Evolutionary conservation across 2,329 filamentous ascomycete species (phyloP).

Genomic region (Calonectria fujianensis): DNA sequence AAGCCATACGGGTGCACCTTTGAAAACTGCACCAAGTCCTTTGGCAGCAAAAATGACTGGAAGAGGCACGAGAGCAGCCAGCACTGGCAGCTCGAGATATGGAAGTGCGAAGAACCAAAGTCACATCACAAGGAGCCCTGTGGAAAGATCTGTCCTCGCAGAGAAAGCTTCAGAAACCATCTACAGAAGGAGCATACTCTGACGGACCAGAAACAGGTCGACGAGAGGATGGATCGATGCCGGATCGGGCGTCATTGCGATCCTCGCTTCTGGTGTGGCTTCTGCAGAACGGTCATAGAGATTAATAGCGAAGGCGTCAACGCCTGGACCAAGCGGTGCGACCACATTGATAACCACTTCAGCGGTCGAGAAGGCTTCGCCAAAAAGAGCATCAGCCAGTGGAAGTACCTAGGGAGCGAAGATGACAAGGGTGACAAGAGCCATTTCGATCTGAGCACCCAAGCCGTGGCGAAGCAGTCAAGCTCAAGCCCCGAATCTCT

Average conservation of each 20-base stretch:
- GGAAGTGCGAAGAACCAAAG: slow-evolving; percentile 76
- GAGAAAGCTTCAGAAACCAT: slow-evolving; percentile 78
- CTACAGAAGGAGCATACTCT: slow-evolving; percentile 71
- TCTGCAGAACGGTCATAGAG: slow-evolving; percentile 78
- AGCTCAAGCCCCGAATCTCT: slow-evolving; percentile 34
- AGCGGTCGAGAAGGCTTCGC: slow-evolving; percentile 67
- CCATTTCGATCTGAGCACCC: background rate
- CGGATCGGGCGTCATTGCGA: slow-evolving; percentile 80
- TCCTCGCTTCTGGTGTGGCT: slow-evolving; percentile 89
- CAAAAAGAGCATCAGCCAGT: slow-evolving; percentile 71
- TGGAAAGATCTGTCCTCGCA: slow-evolving; percentile 74
- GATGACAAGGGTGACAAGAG: slow-evolving; percentile 20
- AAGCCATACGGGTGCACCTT: slow-evolving; percentile 90
- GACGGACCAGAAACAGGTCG: slow-evolving; percentile 56
- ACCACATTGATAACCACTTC: slow-evolving; percentile 87
- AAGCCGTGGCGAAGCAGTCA: slow-evolving; percentile 31
- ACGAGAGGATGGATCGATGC: slow-evolving; percentile 70
- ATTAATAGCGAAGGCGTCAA: slow-evolving; percentile 63
- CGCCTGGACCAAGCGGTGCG: slow-evolving; percentile 74
- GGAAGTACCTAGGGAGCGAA: slow-evolving; percentile 66
- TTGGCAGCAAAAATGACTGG: slow-evolving; percentile 97
- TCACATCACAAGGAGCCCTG: slow-evolving; percentile 64
- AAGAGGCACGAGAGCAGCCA: slow-evolving; percentile 91
- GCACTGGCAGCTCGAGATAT: slow-evolving; percentile 83
- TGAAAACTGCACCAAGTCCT: slow-evolving; percentile 79